These are phyloP conservation scores for Boletus reticuloceps DNA, from an alignment of 768 basidiomycete genomes.

Conservation along the genomic window DNA sequence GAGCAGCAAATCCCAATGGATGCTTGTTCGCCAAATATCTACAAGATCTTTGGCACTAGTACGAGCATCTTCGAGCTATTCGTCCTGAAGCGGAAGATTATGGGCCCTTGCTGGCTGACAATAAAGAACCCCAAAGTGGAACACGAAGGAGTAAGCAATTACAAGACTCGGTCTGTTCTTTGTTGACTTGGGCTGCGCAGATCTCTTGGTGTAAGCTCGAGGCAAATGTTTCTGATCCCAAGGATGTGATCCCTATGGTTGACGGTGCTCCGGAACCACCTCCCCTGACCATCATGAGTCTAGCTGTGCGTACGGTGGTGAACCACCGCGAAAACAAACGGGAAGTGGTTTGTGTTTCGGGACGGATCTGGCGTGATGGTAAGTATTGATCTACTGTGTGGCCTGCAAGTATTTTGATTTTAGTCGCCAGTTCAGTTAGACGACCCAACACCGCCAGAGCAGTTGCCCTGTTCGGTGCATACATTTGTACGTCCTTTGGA, in stretches of 20 bases:
- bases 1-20: conserved; percentile 59
- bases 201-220: conserved; percentile 98
- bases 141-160: conserved; percentile 66
- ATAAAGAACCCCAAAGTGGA: conserved; percentile 76
- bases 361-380: conserved; percentile 81
- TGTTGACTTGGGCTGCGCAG: conserved; percentile 38
- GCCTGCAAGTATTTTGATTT: neutral
- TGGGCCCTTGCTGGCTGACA: conserved; percentile 97
- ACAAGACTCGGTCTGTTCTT: neutral
- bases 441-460: conserved; percentile 87
- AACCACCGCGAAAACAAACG: conserved; percentile 93
- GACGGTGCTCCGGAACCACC: conserved; percentile 79
- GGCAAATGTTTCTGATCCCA: conserved; percentile 77
- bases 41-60: conserved; percentile 85
- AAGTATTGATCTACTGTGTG: conserved; percentile 15
- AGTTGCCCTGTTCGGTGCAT: conserved; percentile 75
- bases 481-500: conserved; percentile 91
- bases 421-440: conserved; percentile 71
- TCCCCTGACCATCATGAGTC: conserved; percentile 86
- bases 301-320: conserved; percentile 85
- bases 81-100: conserved; percentile 93
- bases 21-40: conserved; percentile 79
- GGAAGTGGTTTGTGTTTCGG: conserved; percentile 86
- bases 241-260: conserved; percentile 80
- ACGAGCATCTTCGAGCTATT: conserved; percentile 92